Conservation (phyloP, 2,329 filamentous ascomycete species). For the Aspergillus carbonarius region DNA sequence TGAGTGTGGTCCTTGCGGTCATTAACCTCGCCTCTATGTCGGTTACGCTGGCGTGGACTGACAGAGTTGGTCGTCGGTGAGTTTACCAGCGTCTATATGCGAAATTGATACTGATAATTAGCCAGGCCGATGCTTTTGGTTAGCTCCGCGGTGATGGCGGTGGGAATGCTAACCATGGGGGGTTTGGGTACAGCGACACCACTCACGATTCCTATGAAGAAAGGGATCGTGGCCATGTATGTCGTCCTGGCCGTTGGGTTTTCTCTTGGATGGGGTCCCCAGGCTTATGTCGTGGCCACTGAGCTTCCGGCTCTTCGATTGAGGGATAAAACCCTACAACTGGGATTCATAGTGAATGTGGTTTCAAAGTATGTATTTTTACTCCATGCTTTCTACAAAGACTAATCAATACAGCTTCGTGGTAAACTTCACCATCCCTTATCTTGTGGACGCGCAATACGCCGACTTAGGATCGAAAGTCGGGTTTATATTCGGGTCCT, state of each 20-base stretch:
- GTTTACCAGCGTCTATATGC: too few relatives aligned
- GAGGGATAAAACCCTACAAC: slow-evolving; percentile 2
- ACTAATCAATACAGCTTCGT: slow-evolving; percentile 16
- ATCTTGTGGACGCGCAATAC: slow-evolving; percentile 38
- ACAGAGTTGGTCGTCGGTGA: too few relatives aligned
- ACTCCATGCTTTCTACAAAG: too few relatives aligned
- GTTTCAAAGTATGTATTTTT: too few relatives aligned
- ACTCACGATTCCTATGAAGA: too few relatives aligned
- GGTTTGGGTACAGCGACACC: neutral
- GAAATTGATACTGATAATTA: too few relatives aligned
- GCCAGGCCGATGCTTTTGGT: neutral
- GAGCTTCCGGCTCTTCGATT: slow-evolving; percentile 18
- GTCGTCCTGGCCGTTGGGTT: slow-evolving; percentile 16
- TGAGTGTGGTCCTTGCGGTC: too few relatives aligned
- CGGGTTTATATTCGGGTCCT: slow-evolving; percentile 6
- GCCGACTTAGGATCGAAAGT: slow-evolving; percentile 35
- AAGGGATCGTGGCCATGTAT: slow-evolving; percentile 15
- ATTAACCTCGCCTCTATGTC: too few relatives aligned
- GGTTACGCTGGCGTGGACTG: too few relatives aligned
- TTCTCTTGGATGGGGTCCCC: slow-evolving; percentile 17
- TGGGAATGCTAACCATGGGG: neutral
- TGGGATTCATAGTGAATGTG: too few relatives aligned
- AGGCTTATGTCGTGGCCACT: slow-evolving; percentile 22
- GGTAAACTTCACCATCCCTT: slow-evolving; percentile 38
- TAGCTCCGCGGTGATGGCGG: neutral